Conservation (phyloP, 805 yeast species). For the Saturnispora sekii region DNA sequence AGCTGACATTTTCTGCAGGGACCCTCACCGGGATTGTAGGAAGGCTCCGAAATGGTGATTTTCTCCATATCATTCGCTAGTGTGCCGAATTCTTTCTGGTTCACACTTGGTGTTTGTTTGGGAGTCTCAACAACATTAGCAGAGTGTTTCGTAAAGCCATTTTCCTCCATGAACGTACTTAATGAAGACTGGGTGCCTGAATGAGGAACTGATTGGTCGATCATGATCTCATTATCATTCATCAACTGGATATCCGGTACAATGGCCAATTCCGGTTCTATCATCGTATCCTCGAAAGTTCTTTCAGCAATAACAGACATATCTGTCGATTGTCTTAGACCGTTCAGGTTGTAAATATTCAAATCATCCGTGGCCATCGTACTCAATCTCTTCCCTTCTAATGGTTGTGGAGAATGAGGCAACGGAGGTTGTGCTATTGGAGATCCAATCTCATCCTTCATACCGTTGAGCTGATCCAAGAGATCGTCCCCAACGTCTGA, state of each 20-base stretch:
- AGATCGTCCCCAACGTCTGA: conserved; percentile 7
- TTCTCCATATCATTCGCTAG: not conserved
- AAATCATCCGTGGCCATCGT: conserved; percentile 25
- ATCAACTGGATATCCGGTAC: conserved; percentile 6
- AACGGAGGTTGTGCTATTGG: not conserved
- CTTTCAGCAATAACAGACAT: conserved; percentile 29
- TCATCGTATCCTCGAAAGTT: conserved; percentile 19
- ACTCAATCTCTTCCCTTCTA: conserved; percentile 14
- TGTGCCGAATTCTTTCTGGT: not conserved
- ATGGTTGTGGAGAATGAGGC: conserved; percentile 1
- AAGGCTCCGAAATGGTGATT: not conserved
- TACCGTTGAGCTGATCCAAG: conserved; percentile 8
- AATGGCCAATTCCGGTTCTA: not conserved
- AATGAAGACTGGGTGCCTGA: too few relatives aligned
- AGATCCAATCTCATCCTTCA: conserved; percentile 1
- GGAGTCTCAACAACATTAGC: conserved; percentile 17
- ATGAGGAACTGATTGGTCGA: too few relatives aligned
- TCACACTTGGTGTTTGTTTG: not conserved
- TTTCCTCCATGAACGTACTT: not conserved
- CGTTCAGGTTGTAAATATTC: conserved; percentile 21
- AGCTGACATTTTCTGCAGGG: conserved; percentile 70
- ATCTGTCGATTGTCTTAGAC: conserved; percentile 11
- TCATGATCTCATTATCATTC: not conserved
- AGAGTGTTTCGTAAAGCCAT: conserved; percentile 17
- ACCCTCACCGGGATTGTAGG: conserved; percentile 48